These are phyloP conservation scores for Aspergillus carbonarius DNA, from an alignment of 2,329 filamentous ascomycete genomes.

Conservation along the genomic window DNA sequence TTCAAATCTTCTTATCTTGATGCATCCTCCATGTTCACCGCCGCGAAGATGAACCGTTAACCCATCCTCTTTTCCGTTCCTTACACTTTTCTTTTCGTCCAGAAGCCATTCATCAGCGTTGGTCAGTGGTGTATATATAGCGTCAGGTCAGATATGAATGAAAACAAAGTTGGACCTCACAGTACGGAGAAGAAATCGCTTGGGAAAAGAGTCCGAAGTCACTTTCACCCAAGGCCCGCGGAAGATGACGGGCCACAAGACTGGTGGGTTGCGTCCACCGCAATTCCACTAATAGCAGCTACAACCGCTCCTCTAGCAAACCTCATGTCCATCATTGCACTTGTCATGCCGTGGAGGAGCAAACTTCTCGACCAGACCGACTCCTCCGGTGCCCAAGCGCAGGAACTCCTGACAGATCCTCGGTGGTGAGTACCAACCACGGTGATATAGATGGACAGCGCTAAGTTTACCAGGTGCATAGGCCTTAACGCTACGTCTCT, in stretches of 20 bases:
- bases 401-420: constrained; percentile 65
- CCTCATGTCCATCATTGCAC: constrained; percentile 79
- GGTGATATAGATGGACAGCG: neutral
- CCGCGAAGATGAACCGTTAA: neutral
- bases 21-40: neutral
- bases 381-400: constrained; percentile 49
- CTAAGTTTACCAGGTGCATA: constrained; percentile 57
- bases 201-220: constrained; percentile 12
- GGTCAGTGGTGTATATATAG: neutral
- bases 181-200: neutral
- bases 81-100: neutral
- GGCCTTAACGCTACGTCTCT: constrained; percentile 77
- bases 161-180: neutral
- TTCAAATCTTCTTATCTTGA: neutral
- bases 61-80: neutral
- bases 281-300: constrained; percentile 74
- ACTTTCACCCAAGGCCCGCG: constrained; percentile 37
- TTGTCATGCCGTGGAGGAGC: constrained; percentile 76
- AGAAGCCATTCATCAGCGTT: neutral
- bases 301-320: constrained; percentile 84
- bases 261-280: constrained; percentile 54
- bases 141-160: neutral
- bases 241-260: constrained; percentile 46
- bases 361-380: constrained; percentile 46
- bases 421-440: constrained; percentile 56